Evolutionary conservation across 2,329 filamentous ascomycete genomes (phyloP), one percentile per base, ranked within the genome.

Genomic region (Colletotrichum tropicicola): DNA sequence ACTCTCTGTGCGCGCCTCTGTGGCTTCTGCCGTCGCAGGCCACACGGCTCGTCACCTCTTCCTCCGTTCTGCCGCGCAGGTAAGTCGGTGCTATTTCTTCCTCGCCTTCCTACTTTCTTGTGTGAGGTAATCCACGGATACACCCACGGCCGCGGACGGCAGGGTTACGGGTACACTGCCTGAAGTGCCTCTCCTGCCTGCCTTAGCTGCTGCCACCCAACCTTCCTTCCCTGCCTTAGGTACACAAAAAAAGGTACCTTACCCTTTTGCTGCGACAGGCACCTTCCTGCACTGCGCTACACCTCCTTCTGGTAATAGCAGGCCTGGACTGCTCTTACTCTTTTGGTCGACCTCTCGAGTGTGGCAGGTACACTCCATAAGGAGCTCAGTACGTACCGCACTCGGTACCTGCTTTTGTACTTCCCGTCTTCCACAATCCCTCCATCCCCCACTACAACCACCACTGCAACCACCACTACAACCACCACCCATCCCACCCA

Each of bases 361-460:
- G 49, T 61, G 61, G 32, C 49, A 60, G 61, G 28, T 25, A 21
- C 39, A 17, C 39, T 17, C 39, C 39, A 35, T 12, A 35, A 15
- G 32, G 13, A 35, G 32, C 32, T 12, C 32, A 35, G 32, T 13
- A n/a, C n/a, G n/a, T 35, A 35, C 54, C 43, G 59, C 52, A 52
- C 30, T 49, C 44, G 27, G 62, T 65, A 65, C 62, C 62, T 65
- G 62, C 62, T 65, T 65, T 41, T 59, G 53, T 53, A 47, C 62
- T 44, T 21, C 12, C n/a, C 39, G 10, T 15, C 39, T 44, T 47
- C 59, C 37, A 43, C 25, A 7, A 45, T 57, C 43, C 54, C 15
- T 51, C 45, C 35, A 45, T 10, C 15, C 15, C 15, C 9, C 15
- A 9, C 30, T 35, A n/a, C n/a, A n/a, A n/a, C 30, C 30, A 35